These are phyloP conservation scores for Diaporthe citriasiana DNA, from an alignment of 2,329 filamentous ascomycete species.

Conservation along the genomic window DNA sequence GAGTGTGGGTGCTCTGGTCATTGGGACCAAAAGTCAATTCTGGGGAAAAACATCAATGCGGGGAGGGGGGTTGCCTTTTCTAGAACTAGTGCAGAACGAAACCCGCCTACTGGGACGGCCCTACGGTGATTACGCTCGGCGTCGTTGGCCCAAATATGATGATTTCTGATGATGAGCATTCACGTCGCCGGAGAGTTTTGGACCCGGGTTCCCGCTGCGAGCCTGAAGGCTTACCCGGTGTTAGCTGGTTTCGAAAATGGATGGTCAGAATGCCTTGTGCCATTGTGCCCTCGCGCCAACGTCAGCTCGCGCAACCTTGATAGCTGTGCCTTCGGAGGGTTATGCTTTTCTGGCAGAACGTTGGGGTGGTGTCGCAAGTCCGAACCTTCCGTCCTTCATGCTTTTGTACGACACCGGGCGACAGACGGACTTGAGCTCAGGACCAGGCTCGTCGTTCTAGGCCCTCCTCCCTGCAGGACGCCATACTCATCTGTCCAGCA, in stretches of 20 bases:
- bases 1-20: slow-evolving; percentile 4
- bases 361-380: slow-evolving; percentile 25
- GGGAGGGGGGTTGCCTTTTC: not conserved
- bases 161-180: not conserved
- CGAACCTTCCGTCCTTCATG: slow-evolving; percentile 19
- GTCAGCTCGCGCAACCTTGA: slow-evolving; percentile 20
- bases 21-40: slow-evolving; percentile 19
- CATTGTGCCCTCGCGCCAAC: not conserved
- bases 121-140: not conserved
- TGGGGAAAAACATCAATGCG: not conserved
- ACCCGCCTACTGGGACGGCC: not conserved
- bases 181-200: not conserved
- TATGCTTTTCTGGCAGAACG: slow-evolving; percentile 15
- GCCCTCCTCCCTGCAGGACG: slow-evolving; percentile 9
- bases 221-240: not conserved
- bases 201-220: slow-evolving; percentile 9
- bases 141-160: not conserved
- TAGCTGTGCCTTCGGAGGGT: not conserved
- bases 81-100: not conserved
- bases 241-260: slow-evolving; percentile 25
- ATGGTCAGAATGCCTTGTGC: slow-evolving; percentile 10
- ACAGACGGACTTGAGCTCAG: slow-evolving; percentile 25
- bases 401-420: slow-evolving; percentile 26
- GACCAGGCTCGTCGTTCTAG: slow-evolving; percentile 10
- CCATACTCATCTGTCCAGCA: slow-evolving; percentile 8